Conservation (phyloP, 2,329 filamentous ascomycete species). For the Hymenoscyphus occultus region DNA sequence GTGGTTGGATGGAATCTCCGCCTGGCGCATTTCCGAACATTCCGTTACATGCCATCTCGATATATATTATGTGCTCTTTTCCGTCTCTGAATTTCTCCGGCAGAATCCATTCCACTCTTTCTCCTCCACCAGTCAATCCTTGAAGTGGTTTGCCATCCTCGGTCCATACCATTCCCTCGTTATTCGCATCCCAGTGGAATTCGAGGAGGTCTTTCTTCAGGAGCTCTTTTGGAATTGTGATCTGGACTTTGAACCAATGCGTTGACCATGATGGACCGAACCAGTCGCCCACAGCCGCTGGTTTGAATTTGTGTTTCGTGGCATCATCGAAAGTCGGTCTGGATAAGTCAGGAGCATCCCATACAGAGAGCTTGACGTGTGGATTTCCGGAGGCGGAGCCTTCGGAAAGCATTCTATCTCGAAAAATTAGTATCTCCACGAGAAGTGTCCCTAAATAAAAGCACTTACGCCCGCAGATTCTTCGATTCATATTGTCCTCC, state of each 20-base stretch:
- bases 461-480: slow-evolving; percentile 66
- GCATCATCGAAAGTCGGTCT: slow-evolving; percentile 88
- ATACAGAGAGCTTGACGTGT: slow-evolving; percentile 80
- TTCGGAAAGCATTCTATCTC: slow-evolving; percentile 66
- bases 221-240: slow-evolving; percentile 74
- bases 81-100: slow-evolving; percentile 79
- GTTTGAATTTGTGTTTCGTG: slow-evolving; percentile 67
- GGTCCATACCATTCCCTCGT: slow-evolving; percentile 92
- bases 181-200: slow-evolving; percentile 93
- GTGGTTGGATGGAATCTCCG: slow-evolving; percentile 84
- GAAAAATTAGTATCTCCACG: slow-evolving; percentile 15
- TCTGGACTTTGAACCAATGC: slow-evolving; percentile 88
- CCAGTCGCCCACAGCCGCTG: slow-evolving; percentile 69
- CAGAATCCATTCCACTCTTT: slow-evolving; percentile 87
- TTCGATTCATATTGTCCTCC: slow-evolving; percentile 74
- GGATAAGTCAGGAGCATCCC: slow-evolving; percentile 74
- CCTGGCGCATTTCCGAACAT: slow-evolving; percentile 94
- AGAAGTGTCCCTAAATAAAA: slow-evolving; percentile 16
- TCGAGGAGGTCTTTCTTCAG: slow-evolving; percentile 78
- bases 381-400: slow-evolving; percentile 63
- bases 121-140: slow-evolving; percentile 84
- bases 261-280: slow-evolving; percentile 97
- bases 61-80: slow-evolving; percentile 83
- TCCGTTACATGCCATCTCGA: slow-evolving; percentile 97
- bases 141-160: slow-evolving; percentile 87